These are phyloP conservation scores for Aphanomyces astaci DNA, from an alignment of 352 stramenopile species.

Conservation along the genomic window DNA sequence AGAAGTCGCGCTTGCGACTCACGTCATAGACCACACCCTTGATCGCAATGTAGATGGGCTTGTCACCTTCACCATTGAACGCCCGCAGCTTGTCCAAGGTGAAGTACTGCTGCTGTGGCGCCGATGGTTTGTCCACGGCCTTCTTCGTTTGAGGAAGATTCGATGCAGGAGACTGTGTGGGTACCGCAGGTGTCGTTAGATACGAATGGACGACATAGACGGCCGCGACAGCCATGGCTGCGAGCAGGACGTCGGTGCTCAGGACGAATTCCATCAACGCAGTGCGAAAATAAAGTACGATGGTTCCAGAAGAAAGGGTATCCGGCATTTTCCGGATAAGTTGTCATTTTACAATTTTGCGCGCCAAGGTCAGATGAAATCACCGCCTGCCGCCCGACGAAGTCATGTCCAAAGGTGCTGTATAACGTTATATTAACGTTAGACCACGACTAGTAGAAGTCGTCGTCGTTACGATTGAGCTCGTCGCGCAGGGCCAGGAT, in stretches of 20 bases:
- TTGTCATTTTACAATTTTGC: no score
- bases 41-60: constrained; percentile 94
- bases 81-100: constrained; percentile 83
- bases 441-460: constrained; percentile 47
- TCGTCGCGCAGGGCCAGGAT: constrained; percentile 60
- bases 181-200: neutral
- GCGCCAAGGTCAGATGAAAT: no score
- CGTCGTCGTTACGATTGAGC: constrained; percentile 65
- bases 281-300: neutral
- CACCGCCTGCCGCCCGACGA: no score
- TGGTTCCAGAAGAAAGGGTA: neutral
- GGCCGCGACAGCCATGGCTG: neutral
- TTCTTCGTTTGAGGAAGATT: constrained; percentile 54
- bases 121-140: constrained; percentile 25
- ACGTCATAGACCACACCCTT: constrained; percentile 96
- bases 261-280: neutral
- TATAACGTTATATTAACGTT: neutral
- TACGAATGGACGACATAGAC: constrained; percentile 2
- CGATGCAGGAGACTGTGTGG: constrained; percentile 19
- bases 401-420: no score
- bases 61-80: constrained; percentile 88
- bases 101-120: constrained; percentile 77
- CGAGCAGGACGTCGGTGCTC: constrained; percentile 4
- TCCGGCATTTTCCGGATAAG: neutral
- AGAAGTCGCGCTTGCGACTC: constrained; percentile 91